phyloP scores from a whole-genome alignment of 352 stramenopile species.

The Pythium oligandrum region DNA sequence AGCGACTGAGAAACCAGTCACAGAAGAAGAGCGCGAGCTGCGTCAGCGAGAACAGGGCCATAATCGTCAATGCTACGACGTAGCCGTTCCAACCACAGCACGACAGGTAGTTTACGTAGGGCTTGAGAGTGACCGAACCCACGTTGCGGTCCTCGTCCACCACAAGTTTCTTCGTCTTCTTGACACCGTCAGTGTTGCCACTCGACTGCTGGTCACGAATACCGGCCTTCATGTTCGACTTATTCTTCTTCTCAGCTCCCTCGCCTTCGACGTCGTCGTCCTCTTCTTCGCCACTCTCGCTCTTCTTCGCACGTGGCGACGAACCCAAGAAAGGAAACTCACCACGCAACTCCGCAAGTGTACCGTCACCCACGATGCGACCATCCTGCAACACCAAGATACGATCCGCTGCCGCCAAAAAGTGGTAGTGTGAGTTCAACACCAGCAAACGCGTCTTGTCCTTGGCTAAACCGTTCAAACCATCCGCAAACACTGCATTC shows the following conservation, averaged over 20 bases:
- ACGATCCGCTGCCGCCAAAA: slow-evolving; percentile 51
- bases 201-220: background rate
- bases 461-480: slow-evolving; percentile 59
- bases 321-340: slow-evolving; percentile 27
- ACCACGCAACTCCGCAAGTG: slow-evolving; percentile 51
- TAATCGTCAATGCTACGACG: too few relatives aligned
- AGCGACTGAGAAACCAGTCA: too few relatives aligned
- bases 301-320: too few relatives aligned
- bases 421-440: slow-evolving; percentile 92
- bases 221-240: slow-evolving; percentile 6
- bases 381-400: slow-evolving; percentile 74
- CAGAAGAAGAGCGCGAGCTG: too few relatives aligned
- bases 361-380: slow-evolving; percentile 73
- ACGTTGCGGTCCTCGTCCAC: slow-evolving; percentile 1
- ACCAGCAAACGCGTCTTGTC: slow-evolving; percentile 85
- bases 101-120: too few relatives aligned
- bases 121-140: too few relatives aligned
- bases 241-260: too few relatives aligned
- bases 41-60: too few relatives aligned
- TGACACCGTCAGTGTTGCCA: background rate
- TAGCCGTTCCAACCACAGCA: too few relatives aligned
- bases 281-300: too few relatives aligned
- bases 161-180: background rate
- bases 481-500: slow-evolving; percentile 89
- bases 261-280: too few relatives aligned